phyloP scores from a whole-genome alignment of 2,329 filamentous ascomycete species.

The Neophaeococcomyces aloes region DNA sequence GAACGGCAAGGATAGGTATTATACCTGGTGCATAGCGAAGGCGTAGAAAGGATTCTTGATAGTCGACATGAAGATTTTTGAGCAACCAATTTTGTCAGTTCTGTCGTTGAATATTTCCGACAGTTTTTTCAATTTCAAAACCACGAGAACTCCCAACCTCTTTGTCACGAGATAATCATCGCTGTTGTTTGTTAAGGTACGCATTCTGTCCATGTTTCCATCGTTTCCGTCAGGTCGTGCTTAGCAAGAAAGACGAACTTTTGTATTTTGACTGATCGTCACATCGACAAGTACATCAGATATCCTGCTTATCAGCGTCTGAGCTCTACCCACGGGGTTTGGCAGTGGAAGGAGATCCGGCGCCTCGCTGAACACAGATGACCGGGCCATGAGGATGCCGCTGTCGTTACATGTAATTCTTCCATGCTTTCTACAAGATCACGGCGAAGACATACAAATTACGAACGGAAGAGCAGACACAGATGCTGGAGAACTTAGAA shows the following conservation, averaged over 20 bases:
- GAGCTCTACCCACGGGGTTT: background rate
- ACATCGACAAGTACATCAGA: background rate
- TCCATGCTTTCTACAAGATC: background rate
- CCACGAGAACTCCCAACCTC: too few relatives aligned
- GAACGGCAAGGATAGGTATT: background rate
- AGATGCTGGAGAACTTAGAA: too few relatives aligned
- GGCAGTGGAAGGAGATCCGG: background rate
- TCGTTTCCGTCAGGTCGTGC: background rate
- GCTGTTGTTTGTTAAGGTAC: too few relatives aligned
- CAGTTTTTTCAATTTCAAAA: too few relatives aligned
- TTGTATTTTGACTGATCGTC: background rate
- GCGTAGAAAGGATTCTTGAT: constrained; percentile 1
- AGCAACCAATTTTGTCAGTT: background rate
- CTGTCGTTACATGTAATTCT: background rate
- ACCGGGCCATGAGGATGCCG: background rate
- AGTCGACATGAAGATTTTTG: background rate
- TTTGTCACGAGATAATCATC: too few relatives aligned
- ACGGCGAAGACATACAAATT: too few relatives aligned
- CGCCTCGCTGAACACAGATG: background rate
- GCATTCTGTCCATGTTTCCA: background rate
- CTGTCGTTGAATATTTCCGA: too few relatives aligned
- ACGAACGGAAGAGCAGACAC: too few relatives aligned
- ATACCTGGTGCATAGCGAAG: constrained; percentile 4
- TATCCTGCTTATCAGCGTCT: background rate
- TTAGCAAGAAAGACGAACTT: background rate